phyloP scores from a whole-genome alignment of 768 basidiomycete genomes.

The Suillus subluteus region DNA sequence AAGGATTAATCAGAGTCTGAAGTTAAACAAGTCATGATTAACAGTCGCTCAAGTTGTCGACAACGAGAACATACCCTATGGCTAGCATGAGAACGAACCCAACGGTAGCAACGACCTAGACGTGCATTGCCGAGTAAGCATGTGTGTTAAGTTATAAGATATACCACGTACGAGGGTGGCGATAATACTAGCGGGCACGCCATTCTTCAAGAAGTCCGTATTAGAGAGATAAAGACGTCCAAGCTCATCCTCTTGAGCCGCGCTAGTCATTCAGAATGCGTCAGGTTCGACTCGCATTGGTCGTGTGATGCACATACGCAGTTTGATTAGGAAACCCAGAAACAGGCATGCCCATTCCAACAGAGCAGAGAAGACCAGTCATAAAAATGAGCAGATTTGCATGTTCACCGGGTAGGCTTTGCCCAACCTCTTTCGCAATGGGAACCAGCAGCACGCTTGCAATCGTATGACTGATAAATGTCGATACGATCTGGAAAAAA shows the following conservation, averaged over 20 bases:
- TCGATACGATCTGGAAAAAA: constrained; percentile 72
- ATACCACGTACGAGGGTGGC: constrained; percentile 67
- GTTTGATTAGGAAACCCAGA: constrained; percentile 99
- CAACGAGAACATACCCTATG: constrained; percentile 58
- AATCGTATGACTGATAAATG: constrained; percentile 97
- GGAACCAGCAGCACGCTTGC: constrained; percentile 97
- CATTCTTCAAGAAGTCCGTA: constrained; percentile 90
- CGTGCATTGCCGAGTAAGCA: constrained; percentile 11
- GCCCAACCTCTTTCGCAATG: constrained; percentile 89
- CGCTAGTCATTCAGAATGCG: constrained; percentile 45
- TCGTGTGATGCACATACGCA: constrained; percentile 60
- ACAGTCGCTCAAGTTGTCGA: not conserved
- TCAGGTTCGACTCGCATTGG: not conserved
- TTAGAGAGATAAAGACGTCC: constrained; percentile 86
- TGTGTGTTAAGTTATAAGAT: not conserved
- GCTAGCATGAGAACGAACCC: constrained; percentile 78
- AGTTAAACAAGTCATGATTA: constrained; percentile 1
- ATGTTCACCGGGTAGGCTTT: constrained; percentile 69
- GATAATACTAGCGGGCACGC: constrained; percentile 91
- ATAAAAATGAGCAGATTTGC: constrained; percentile 89
- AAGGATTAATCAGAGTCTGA: not conserved
- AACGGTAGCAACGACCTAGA: constrained; percentile 81
- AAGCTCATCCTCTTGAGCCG: constrained; percentile 93
- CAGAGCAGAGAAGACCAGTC: constrained; percentile 89
- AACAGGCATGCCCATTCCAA: constrained; percentile 98